These are phyloP conservation scores for Neonectria hederae DNA, from an alignment of 2,329 filamentous ascomycete genomes.

Conservation along the genomic window DNA sequence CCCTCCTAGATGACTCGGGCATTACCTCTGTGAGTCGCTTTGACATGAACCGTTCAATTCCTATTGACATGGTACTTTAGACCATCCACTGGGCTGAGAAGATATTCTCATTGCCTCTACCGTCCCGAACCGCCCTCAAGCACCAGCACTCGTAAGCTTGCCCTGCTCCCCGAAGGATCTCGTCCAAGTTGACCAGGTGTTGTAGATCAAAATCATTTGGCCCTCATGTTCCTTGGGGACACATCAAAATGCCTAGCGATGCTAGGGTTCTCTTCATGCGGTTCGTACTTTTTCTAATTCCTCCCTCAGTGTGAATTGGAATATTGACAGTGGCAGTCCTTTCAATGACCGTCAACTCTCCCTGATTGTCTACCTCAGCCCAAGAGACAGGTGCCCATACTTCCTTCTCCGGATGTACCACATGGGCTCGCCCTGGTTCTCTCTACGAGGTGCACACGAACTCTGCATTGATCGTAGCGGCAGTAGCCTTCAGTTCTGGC, in stretches of 20 bases:
- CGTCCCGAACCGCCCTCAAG: conserved; percentile 60
- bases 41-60: background rate
- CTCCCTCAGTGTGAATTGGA: background rate
- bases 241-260: conserved; percentile 56
- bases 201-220: conserved; percentile 58
- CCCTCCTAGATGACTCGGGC: conserved; percentile 42
- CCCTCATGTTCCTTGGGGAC: conserved; percentile 55
- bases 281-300: conserved; percentile 45
- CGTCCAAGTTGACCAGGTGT: conserved; percentile 14
- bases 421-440: conserved; percentile 55
- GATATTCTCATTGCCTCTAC: conserved; percentile 65
- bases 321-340: conserved; percentile 48
- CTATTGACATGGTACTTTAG: conserved; percentile 44
- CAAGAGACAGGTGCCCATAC: conserved; percentile 55
- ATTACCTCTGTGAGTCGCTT: conserved; percentile 28
- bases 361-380: conserved; percentile 61
- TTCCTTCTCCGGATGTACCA: conserved; percentile 58
- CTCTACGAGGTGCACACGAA: conserved; percentile 63
- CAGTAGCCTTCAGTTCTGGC: conserved; percentile 59
- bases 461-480: conserved; percentile 61
- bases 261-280: conserved; percentile 65
- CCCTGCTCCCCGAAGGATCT: background rate
- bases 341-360: conserved; percentile 66
- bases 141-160: conserved; percentile 47
- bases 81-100: conserved; percentile 68